These are phyloP conservation scores for Pisolithus orientalis DNA, from an alignment of 768 basidiomycete species.

Conservation along the genomic window DNA sequence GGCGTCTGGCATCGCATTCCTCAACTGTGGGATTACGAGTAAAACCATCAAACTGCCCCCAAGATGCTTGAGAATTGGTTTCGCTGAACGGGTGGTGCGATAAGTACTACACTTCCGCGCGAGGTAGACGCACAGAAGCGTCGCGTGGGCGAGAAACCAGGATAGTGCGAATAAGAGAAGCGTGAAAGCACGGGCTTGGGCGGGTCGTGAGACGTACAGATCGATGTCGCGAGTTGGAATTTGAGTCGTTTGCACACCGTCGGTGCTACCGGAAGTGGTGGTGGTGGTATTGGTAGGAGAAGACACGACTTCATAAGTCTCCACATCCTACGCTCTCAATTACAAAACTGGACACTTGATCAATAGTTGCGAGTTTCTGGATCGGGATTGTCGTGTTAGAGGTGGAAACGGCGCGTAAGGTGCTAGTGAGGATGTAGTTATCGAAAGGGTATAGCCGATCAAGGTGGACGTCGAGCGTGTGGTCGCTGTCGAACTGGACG, in stretches of 20 bases:
- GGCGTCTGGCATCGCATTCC: conserved; percentile 53
- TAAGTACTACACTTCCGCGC: conserved; percentile 3
- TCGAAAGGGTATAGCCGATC: conserved; percentile 55
- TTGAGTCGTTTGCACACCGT: neutral
- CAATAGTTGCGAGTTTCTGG: conserved; percentile 36
- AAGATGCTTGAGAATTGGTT: conserved; percentile 32
- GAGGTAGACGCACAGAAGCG: conserved; percentile 41
- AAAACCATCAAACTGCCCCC: conserved; percentile 36
- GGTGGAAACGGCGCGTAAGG: conserved; percentile 35
- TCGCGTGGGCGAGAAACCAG: conserved; percentile 53
- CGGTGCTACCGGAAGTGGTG: no score
- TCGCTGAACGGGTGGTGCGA: conserved; percentile 21
- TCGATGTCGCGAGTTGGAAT: conserved; percentile 37
- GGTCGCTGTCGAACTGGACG: conserved; percentile 51
- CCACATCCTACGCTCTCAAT: conserved; percentile 34
- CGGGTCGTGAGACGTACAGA: conserved; percentile 40
- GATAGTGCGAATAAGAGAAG: conserved; percentile 41
- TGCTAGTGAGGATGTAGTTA: conserved; percentile 43
- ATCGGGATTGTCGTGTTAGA: conserved; percentile 36
- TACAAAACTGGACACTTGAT: conserved; percentile 42
- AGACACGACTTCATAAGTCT: conserved; percentile 27
- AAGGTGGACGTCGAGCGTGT: conserved; percentile 49
- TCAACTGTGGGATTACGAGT: conserved; percentile 42
- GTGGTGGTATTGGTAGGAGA: neutral
- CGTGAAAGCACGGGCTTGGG: conserved; percentile 37